Conservation (phyloP, 1,284 basidiomycete species). For the Mrakiaceae sp. region DNA sequence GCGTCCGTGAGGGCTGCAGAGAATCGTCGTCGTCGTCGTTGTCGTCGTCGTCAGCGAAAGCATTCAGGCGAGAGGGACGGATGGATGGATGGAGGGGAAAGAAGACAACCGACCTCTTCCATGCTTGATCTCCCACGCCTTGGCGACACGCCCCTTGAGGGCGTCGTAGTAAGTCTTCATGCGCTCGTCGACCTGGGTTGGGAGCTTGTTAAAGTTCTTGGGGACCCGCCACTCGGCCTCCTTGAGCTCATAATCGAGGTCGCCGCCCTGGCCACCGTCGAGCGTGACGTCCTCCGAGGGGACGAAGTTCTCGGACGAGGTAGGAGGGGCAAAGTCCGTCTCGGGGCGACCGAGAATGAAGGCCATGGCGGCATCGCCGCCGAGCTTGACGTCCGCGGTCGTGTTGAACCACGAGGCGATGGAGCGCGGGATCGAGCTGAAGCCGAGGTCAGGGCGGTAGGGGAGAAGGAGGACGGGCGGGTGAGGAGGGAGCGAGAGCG, state of each 20-base stretch:
- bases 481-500: constrained; percentile 54
- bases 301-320: constrained; percentile 10
- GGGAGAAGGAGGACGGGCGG: constrained; percentile 78
- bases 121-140: constrained; percentile 13
- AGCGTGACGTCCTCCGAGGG: constrained; percentile 6
- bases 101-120: constrained; percentile 9
- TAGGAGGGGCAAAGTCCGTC: constrained; percentile 10
- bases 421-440: constrained; percentile 78
- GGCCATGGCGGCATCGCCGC: constrained; percentile 69
- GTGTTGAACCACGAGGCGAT: constrained; percentile 87
- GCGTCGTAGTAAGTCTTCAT: constrained; percentile 66
- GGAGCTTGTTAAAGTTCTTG: constrained; percentile 48
- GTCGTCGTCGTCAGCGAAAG: too few species aligned
- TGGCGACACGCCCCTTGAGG: constrained; percentile 51
- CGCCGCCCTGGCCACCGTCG: constrained; percentile 30
- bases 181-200: constrained; percentile 53
- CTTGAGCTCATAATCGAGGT: constrained; percentile 62
- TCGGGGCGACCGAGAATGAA: constrained; percentile 45
- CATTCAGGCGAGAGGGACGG: neutral
- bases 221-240: constrained; percentile 56
- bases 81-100: neutral
- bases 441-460: constrained; percentile 77
- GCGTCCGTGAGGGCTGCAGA: constrained; percentile 74
- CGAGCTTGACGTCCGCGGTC: constrained; percentile 61
- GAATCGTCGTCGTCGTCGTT: too few species aligned